A percentile compares a stretch with the other conserved stretches of the same genome.
phyloP scores from a whole-genome alignment of 208 protist species.

The Lotmaria passim region DNA sequence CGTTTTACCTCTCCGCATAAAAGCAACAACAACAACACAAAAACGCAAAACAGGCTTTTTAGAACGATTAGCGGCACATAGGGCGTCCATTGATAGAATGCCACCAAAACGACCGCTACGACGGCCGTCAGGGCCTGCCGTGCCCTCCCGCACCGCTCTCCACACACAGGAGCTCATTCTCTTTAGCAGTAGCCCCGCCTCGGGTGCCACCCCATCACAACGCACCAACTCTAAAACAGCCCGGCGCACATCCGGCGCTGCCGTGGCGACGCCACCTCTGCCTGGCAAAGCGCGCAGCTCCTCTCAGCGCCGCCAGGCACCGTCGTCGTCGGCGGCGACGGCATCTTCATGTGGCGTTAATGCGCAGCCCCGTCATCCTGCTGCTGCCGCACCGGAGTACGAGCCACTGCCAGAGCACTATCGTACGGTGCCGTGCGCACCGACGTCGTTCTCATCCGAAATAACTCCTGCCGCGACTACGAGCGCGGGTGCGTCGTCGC shows the following conservation, averaged over 20 bases:
- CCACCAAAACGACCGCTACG: slow-evolving; percentile 24
- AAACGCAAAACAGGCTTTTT: too few species aligned
- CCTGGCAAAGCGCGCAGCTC: neutral
- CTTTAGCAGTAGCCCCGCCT: slow-evolving; percentile 28
- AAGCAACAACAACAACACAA: too few species aligned
- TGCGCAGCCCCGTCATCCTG: neutral
- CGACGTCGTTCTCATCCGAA: slow-evolving; percentile 1
- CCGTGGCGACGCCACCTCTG: neutral
- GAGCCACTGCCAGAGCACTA: slow-evolving; percentile 29
- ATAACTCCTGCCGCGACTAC: neutral
- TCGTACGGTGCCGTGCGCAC: slow-evolving; percentile 3
- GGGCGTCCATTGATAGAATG: slow-evolving; percentile 1
- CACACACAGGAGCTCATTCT: slow-evolving; percentile 32
- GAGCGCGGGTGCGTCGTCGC: neutral
- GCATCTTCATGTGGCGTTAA: neutral
- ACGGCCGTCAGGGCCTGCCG: slow-evolving; percentile 1
- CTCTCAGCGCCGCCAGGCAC: slow-evolving; percentile 6
- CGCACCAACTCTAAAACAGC: slow-evolving; percentile 16
- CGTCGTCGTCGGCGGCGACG: neutral
- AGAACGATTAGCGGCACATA: too few species aligned
- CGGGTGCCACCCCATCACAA: slow-evolving; percentile 7
- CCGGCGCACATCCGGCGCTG: slow-evolving; percentile 1
- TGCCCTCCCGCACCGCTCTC: slow-evolving; percentile 18
- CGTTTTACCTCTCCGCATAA: too few species aligned
- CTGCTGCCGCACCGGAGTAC: slow-evolving; percentile 12